Base-by-base conservation (phyloP, 2,329 filamentous ascomycete genomes). In the Clonostachys rosea region DNA sequence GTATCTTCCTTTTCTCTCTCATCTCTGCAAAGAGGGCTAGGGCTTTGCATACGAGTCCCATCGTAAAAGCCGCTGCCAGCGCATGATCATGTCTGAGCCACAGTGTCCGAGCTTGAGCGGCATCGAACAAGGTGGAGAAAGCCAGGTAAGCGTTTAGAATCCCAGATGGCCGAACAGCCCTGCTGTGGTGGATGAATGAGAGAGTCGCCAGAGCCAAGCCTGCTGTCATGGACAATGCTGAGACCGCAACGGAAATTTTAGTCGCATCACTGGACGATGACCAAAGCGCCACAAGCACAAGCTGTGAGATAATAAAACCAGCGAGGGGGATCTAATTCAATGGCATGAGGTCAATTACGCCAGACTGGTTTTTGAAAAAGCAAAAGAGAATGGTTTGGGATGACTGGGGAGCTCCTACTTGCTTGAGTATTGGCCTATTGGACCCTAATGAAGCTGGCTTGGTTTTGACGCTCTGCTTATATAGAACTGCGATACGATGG, bases 51-150 rank as follows among this genome's bases (percentile, higher is more conserved):
- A 50, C 64, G 4, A 70, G 47, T 0, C 62, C 59, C 0, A 59
- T 55, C 2, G 64, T 68, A 17, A 70, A 67, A 11, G 42, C 34
- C 44, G 54, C 54, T 40, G 57, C 50, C 20, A 67, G 53, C 3
- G 47, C 33, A 5, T 47, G 47, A n/a, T 48, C 49, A 10, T 30
- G 9, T 6, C 65, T 58, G 34, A 76, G 59, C 63, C 69, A 76
- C 4, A 70, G 50, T 0, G 73, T 76, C 9, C 75, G 62, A 0
- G 60, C 58, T 48, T 70, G 69, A 0, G 64, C 63, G 4, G 65
- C 53, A 36, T 78, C 75, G 24, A 76, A 63, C 2, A 78, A 53
- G 0, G 72, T 51, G 2, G 69, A 70, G 4, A 75, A 36, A 10
- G 68, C 50, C 4, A 78, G 50, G 43, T 70, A 78, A 10, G 56